These are phyloP conservation scores for Hamigera avellanea DNA, from an alignment of 495 filamentous ascomycete species.

Conservation along the genomic window DNA sequence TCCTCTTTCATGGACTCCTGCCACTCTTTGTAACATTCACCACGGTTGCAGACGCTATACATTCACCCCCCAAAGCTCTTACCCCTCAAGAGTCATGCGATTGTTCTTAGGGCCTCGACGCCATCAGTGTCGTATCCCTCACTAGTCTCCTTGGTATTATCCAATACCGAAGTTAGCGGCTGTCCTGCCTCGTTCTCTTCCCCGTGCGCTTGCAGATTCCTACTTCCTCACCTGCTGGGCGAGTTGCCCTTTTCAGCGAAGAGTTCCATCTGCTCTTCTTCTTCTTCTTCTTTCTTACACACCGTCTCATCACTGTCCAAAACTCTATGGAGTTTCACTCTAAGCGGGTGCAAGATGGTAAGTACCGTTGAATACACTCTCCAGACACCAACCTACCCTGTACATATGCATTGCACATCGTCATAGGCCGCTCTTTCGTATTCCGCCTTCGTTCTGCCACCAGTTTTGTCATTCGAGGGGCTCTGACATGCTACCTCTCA, in stretches of 20 bases:
- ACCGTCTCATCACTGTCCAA: conserved; percentile 10
- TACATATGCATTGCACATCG: neutral
- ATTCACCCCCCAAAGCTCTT: too few species aligned
- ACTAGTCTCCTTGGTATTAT: too few species aligned
- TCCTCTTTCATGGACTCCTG: too few species aligned
- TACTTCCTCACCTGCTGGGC: too few species aligned
- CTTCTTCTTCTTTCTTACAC: neutral
- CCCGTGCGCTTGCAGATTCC: neutral
- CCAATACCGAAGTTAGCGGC: too few species aligned
- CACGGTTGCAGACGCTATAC: too few species aligned
- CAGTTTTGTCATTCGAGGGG: too few species aligned
- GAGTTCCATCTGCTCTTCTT: conserved; percentile 1
- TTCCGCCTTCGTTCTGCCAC: neutral
- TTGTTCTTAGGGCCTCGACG: neutral
- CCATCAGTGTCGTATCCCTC: neutral
- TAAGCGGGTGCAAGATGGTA: conserved; percentile 19
- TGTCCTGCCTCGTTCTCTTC: neutral
- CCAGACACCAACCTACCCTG: neutral
- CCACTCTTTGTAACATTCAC: too few species aligned
- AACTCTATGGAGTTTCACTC: neutral
- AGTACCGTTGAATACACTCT: neutral
- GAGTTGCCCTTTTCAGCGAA: too few species aligned
- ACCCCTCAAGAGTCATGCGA: conserved; percentile 5
- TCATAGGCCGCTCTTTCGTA: too few species aligned
- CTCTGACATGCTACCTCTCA: neutral